Percentiles rank a stretch among this genome's conserved stretches.
Conservation (phyloP, 1,284 basidiomycete species). For the Sutorius eximius region DNA sequence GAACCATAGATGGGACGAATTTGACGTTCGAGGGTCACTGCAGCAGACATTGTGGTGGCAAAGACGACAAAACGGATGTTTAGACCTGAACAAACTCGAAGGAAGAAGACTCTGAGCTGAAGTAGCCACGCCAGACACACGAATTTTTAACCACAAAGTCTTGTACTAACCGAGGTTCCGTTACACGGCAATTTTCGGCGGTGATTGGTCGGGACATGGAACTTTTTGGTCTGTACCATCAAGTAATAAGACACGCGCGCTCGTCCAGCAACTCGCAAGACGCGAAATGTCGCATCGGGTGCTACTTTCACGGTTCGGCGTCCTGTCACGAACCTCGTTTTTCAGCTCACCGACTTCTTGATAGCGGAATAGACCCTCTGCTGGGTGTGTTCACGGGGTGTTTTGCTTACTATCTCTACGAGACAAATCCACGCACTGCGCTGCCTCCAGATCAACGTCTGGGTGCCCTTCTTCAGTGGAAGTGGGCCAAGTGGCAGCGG, state of each 20-base stretch:
- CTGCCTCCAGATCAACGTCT: slow-evolving; percentile 67
- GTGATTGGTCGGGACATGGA: slow-evolving; percentile 15
- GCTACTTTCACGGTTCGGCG: slow-evolving; percentile 53
- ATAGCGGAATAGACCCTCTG: slow-evolving; percentile 67
- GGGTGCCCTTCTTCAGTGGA: slow-evolving; percentile 66
- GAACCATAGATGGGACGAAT: slow-evolving; percentile 78
- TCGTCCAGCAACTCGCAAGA: background rate
- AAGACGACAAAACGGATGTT: background rate
- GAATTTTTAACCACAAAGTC: slow-evolving; percentile 28
- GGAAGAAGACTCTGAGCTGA: background rate
- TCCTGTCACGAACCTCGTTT: background rate
- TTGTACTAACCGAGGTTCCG: slow-evolving; percentile 30
- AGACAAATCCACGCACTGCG: slow-evolving; percentile 80
- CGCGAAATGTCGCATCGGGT: slow-evolving; percentile 28
- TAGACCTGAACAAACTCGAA: slow-evolving; percentile 1
- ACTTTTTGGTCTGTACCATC: background rate
- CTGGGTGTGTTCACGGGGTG: slow-evolving; percentile 82
- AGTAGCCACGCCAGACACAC: slow-evolving; percentile 9
- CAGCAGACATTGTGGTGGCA: slow-evolving; percentile 39
- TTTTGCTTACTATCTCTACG: slow-evolving; percentile 81
- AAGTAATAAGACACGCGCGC: slow-evolving; percentile 6
- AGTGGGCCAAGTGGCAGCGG: slow-evolving; percentile 44
- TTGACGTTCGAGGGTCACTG: slow-evolving; percentile 66
- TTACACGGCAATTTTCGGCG: slow-evolving; percentile 31
- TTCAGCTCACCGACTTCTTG: slow-evolving; percentile 5